phyloP scores from a whole-genome alignment of 305 asterid genomes.

The Plantago lanceolata region DNA sequence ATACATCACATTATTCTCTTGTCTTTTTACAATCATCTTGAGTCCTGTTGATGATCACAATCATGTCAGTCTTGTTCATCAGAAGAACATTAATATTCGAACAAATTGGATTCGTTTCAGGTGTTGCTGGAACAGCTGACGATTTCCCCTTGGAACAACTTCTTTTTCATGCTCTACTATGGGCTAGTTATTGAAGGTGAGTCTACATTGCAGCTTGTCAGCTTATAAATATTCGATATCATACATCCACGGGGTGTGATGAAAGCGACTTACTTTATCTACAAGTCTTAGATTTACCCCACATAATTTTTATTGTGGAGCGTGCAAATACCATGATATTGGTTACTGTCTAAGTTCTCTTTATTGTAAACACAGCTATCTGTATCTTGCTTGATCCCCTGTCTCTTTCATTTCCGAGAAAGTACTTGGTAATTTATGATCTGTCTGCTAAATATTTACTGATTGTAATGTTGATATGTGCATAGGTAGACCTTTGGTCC shows the following conservation, averaged over 20 bases:
- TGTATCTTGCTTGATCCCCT: background rate
- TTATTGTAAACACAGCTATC: background rate
- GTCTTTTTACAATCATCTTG: constrained; percentile 2
- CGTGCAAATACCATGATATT: background rate
- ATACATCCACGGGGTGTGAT: background rate
- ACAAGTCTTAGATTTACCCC: background rate
- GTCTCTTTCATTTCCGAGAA: background rate
- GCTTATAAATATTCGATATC: constrained; percentile 1
- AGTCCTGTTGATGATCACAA: background rate
- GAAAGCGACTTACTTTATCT: background rate
- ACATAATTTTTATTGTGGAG: background rate
- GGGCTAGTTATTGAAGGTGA: constrained; percentile 82
- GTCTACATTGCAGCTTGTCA: constrained; percentile 22
- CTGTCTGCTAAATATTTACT: constrained; percentile 5
- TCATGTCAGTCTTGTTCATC: background rate
- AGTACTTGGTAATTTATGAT: background rate
- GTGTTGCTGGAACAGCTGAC: constrained; percentile 85
- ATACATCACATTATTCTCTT: constrained; percentile 6
- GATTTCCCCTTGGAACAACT: constrained; percentile 83
- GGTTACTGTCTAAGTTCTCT: background rate
- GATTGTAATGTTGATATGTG: constrained; percentile 21
- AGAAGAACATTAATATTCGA: too few species aligned
- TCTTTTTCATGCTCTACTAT: constrained; percentile 82
- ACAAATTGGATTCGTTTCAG: constrained; percentile 39
- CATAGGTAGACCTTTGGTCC: constrained; percentile 78